Conservation (phyloP, 1,284 basidiomycete genomes). For the Sphaerobolus stellatus region DNA sequence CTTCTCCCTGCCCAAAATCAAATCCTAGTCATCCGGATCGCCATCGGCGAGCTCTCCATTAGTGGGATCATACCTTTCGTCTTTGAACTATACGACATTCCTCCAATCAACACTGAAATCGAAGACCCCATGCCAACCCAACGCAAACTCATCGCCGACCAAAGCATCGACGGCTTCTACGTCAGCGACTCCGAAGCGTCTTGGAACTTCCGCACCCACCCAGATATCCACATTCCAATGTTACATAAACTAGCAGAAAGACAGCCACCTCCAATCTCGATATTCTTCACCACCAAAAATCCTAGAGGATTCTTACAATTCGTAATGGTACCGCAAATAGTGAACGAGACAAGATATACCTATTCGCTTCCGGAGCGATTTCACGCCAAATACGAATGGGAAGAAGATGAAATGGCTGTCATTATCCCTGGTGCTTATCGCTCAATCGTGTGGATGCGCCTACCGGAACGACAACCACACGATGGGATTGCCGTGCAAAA, state of each 20-base stretch:
- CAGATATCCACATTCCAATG: slow-evolving; percentile 6
- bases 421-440: slow-evolving; percentile 10
- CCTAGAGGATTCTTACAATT: slow-evolving; percentile 9
- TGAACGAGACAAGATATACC: neutral
- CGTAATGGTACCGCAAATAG: slow-evolving; percentile 1
- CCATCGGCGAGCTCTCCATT: neutral
- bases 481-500: slow-evolving; percentile 1
- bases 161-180: slow-evolving; percentile 9
- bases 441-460: slow-evolving; percentile 12
- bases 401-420: slow-evolving; percentile 1
- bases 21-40: slow-evolving; percentile 9
- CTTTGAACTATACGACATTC: slow-evolving; percentile 12
- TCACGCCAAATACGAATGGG: slow-evolving; percentile 8
- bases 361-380: slow-evolving; percentile 2
- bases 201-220: slow-evolving; percentile 8
- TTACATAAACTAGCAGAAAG: slow-evolving; percentile 1
- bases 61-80: slow-evolving; percentile 5
- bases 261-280: slow-evolving; percentile 10
- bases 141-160: neutral
- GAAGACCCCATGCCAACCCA: neutral
- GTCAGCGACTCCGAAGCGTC: slow-evolving; percentile 10
- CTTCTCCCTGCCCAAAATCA: slow-evolving; percentile 9
- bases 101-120: neutral
- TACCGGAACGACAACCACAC: slow-evolving; percentile 4
- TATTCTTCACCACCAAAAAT: slow-evolving; percentile 9